Conservation (phyloP, 345 rosid species). For the Moricandia arvensis region DNA sequence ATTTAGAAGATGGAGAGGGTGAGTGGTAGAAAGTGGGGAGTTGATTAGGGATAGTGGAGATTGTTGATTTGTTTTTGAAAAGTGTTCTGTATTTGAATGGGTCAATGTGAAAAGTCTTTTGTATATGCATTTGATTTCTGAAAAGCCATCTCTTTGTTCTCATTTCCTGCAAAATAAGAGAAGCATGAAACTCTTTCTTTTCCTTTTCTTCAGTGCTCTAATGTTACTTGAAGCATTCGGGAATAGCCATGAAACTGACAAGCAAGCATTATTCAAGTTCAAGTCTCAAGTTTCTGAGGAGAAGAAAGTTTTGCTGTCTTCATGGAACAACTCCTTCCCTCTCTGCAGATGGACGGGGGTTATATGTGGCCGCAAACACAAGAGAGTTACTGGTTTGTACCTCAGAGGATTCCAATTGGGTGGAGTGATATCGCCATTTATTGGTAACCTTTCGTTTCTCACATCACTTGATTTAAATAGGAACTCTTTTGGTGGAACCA, state of each 20-base stretch:
- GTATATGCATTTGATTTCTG: too few relatives aligned
- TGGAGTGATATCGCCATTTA: not conserved
- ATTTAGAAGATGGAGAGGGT: too few relatives aligned
- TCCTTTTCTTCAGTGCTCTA: not conserved
- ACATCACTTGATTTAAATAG: not conserved
- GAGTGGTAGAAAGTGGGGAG: too few relatives aligned
- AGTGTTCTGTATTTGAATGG: too few relatives aligned
- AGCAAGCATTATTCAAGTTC: not conserved
- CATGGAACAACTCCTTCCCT: not conserved
- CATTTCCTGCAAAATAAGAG: not conserved
- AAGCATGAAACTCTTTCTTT: not conserved
- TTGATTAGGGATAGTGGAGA: too few relatives aligned
- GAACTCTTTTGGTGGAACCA: not conserved
- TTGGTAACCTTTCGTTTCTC: not conserved
- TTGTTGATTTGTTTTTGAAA: too few relatives aligned
- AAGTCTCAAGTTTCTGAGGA: not conserved
- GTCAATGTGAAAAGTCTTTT: too few relatives aligned
- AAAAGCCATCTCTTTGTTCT: too few relatives aligned
- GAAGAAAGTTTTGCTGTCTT: not conserved
- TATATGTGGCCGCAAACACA: not conserved
- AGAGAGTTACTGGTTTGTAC: not conserved
- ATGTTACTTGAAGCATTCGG: not conserved
- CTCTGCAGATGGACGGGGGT: not conserved
- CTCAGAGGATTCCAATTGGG: not conserved
- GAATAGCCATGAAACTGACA: not conserved